Percentiles rank a stretch among this genome's conserved stretches.
Evolutionary conservation across 805 yeast genomes (phyloP).

Genomic region (Wickerhamiella azymoides): DNA sequence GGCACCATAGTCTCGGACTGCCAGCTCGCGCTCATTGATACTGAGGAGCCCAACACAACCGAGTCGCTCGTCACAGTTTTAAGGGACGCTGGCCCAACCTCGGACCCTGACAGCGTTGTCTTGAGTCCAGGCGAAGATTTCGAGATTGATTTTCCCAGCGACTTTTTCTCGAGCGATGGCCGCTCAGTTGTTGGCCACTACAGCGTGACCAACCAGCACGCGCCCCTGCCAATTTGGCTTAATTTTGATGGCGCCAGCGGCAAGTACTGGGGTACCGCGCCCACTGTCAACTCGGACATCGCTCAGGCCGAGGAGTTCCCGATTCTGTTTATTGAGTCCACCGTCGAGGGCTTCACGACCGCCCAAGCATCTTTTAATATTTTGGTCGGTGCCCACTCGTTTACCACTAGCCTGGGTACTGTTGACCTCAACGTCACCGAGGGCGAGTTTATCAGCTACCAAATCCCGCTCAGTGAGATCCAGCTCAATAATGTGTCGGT

Average conservation of each 20-base stretch:
- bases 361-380: constrained; percentile 56
- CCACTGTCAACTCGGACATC: constrained; percentile 66
- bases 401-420: constrained; percentile 51
- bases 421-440: constrained; percentile 56
- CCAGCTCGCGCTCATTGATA: constrained; percentile 44
- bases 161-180: constrained; percentile 43
- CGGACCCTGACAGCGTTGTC: constrained; percentile 63
- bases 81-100: constrained; percentile 53
- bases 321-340: constrained; percentile 66
- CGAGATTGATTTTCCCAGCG: constrained; percentile 45
- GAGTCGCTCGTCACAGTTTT: constrained; percentile 38
- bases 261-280: constrained; percentile 77
- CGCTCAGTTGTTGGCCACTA: constrained; percentile 50
- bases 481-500: constrained; percentile 49
- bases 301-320: constrained; percentile 74
- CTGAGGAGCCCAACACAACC: constrained; percentile 35
- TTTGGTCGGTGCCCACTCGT: constrained; percentile 76
- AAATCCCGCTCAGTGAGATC: constrained; percentile 51
- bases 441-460: constrained; percentile 37
- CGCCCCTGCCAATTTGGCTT: constrained; percentile 89
- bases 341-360: constrained; percentile 59
- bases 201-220: constrained; percentile 66
- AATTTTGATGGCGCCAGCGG: constrained; percentile 46
- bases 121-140: constrained; percentile 57
- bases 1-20: constrained; percentile 38